Percentiles rank a stretch among this genome's conserved stretches.
Conservation (phyloP, 1,284 basidiomycete genomes). For the Omphalotus olearius region DNA sequence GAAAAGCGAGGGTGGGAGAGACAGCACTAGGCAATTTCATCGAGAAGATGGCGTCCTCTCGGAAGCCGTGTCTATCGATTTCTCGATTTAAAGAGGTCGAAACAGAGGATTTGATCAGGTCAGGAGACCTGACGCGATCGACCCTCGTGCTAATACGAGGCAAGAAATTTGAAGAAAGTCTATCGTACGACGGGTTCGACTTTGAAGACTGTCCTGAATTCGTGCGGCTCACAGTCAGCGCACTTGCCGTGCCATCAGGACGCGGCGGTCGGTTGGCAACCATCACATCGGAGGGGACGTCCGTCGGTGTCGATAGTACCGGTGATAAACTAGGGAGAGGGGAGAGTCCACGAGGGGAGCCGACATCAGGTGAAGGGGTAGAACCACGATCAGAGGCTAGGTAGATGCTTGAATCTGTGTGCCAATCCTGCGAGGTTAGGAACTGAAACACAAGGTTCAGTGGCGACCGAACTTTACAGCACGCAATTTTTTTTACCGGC, state of each 20-base stretch:
- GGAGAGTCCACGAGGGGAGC: background rate
- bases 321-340: slow-evolving; percentile 2
- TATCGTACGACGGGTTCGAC: too few species aligned
- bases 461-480: too few species aligned
- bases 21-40: background rate
- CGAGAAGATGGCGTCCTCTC: background rate
- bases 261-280: background rate
- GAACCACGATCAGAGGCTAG: too few species aligned
- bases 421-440: background rate
- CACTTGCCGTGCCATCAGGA: too few species aligned
- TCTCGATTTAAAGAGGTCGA: slow-evolving; percentile 1
- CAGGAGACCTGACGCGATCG: too few species aligned
- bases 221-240: too few species aligned
- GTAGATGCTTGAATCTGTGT: background rate
- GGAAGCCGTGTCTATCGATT: background rate
- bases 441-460: background rate
- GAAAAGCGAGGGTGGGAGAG: background rate
- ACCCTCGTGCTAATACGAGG: background rate
- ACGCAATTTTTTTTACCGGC: too few species aligned
- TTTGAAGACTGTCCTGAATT: too few species aligned
- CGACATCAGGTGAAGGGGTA: slow-evolving; percentile 1
- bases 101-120: background rate
- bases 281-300: background rate
- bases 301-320: background rate
- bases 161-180: background rate